Conservation (phyloP, 2,329 filamentous ascomycete genomes). For the Xylariaceae sp. region DNA sequence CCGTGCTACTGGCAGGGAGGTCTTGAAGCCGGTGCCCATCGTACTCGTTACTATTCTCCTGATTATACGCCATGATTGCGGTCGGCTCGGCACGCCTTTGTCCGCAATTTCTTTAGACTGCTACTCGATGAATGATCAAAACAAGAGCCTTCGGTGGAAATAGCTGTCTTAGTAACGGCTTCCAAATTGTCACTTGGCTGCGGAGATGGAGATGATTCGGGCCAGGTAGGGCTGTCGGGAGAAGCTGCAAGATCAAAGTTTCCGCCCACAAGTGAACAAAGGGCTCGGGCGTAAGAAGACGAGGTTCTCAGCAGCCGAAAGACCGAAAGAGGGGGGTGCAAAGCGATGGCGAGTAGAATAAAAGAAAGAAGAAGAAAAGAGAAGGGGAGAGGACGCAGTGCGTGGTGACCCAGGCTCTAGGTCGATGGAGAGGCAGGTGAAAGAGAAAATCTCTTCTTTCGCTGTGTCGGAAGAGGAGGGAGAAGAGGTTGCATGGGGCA, state of each 20-base stretch:
- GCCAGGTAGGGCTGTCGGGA: constrained; percentile 8
- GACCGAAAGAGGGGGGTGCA: constrained; percentile 13
- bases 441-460: constrained; percentile 21
- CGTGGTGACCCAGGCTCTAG: constrained; percentile 13
- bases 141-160: not conserved
- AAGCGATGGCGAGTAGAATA: constrained; percentile 11
- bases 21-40: constrained; percentile 65
- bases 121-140: not conserved
- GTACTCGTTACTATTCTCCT: constrained; percentile 53
- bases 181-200: constrained; percentile 1
- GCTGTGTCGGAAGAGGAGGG: constrained; percentile 26
- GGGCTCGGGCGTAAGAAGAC: constrained; percentile 18
- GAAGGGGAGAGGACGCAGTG: constrained; percentile 9
- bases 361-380: constrained; percentile 15
- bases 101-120: constrained; percentile 1
- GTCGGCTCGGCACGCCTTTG: constrained; percentile 24
- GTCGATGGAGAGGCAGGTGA: constrained; percentile 11
- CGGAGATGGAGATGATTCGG: constrained; percentile 16
- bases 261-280: constrained; percentile 26
- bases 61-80: constrained; percentile 59
- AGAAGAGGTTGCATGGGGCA: constrained; percentile 23
- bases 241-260: constrained; percentile 14
- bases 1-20: constrained; percentile 55
- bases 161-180: constrained; percentile 4
- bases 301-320: constrained; percentile 23